Conservation (phyloP, 352 stramenopile genomes). For the Phytophthora hybrid region DNA sequence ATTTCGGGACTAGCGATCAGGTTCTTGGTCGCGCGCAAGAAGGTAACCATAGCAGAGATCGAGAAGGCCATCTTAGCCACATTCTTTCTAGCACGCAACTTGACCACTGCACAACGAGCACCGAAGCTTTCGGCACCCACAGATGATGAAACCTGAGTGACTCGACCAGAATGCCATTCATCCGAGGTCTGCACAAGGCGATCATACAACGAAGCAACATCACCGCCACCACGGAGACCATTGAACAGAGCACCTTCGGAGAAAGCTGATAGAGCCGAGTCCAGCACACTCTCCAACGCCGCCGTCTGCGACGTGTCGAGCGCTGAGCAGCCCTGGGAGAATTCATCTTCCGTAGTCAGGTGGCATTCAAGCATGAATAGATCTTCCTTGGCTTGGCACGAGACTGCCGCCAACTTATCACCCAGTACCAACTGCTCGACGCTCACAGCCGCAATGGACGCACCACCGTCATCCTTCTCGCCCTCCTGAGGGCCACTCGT, state of each 20-base stretch:
- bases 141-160: conserved; percentile 27
- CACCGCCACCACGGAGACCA: conserved; percentile 26
- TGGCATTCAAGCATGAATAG: conserved; percentile 81
- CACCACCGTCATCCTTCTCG: conserved; percentile 42
- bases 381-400: conserved; percentile 74
- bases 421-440: conserved; percentile 70
- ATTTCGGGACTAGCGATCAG: conserved; percentile 42
- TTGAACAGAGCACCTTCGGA: conserved; percentile 64
- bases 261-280: conserved; percentile 63
- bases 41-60: conserved; percentile 66
- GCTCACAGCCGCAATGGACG: conserved; percentile 23
- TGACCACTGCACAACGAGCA: conserved; percentile 67
- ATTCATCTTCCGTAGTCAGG: conserved; percentile 75
- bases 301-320: conserved; percentile 56
- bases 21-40: conserved; percentile 43
- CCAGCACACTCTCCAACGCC: conserved; percentile 64
- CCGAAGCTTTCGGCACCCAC: conserved; percentile 57
- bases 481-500: conserved; percentile 30
- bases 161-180: conserved; percentile 58
- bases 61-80: conserved; percentile 65
- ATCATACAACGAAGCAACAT: conserved; percentile 58
- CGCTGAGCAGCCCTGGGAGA: conserved; percentile 45
- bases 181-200: conserved; percentile 60
- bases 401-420: conserved; percentile 65
- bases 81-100: conserved; percentile 62